These are phyloP conservation scores for Talaromyces ruber DNA, from an alignment of 495 filamentous ascomycete genomes.

Conservation along the genomic window DNA sequence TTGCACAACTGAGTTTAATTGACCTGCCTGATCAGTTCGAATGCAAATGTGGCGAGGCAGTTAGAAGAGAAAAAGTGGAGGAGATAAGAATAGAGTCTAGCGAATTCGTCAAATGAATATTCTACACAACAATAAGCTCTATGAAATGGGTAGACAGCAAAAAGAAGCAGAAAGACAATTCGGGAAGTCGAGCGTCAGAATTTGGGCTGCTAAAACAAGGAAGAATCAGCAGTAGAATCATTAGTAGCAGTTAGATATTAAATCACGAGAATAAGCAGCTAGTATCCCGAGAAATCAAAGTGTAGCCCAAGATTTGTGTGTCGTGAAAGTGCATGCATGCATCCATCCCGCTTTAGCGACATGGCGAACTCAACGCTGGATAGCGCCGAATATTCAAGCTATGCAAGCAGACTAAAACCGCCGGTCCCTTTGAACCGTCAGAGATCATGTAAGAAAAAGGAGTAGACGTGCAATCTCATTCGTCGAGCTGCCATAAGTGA, in stretches of 20 bases:
- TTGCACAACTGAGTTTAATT: not conserved
- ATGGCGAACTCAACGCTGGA: constrained; percentile 1
- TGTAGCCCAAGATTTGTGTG: constrained; percentile 18
- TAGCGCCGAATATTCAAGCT: constrained; percentile 2
- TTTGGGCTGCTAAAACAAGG: constrained; percentile 2
- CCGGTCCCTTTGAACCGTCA: not conserved
- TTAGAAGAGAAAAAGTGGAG: not conserved
- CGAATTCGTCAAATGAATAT: constrained; percentile 4
- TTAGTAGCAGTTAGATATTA: constrained; percentile 9
- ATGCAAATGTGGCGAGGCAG: not conserved
- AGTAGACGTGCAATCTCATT: constrained; percentile 18
- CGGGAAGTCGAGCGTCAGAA: constrained; percentile 2
- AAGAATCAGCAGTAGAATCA: not conserved
- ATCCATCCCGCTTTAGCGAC: constrained; percentile 8
- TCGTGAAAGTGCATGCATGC: constrained; percentile 13
- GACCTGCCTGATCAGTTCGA: constrained; percentile 1
- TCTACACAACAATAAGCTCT: constrained; percentile 25
- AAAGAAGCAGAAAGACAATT: constrained; percentile 11
- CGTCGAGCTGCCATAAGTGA: constrained; percentile 18
- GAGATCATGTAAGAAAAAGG: constrained; percentile 8
- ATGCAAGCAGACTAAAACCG: constrained; percentile 3
- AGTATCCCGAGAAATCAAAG: not conserved
- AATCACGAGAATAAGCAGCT: not conserved
- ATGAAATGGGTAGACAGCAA: constrained; percentile 18
- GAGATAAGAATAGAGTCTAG: not conserved